These are phyloP conservation scores for Aureobasidium sp. DNA, from an alignment of 2,329 filamentous ascomycete genomes.

Conservation along the genomic window DNA sequence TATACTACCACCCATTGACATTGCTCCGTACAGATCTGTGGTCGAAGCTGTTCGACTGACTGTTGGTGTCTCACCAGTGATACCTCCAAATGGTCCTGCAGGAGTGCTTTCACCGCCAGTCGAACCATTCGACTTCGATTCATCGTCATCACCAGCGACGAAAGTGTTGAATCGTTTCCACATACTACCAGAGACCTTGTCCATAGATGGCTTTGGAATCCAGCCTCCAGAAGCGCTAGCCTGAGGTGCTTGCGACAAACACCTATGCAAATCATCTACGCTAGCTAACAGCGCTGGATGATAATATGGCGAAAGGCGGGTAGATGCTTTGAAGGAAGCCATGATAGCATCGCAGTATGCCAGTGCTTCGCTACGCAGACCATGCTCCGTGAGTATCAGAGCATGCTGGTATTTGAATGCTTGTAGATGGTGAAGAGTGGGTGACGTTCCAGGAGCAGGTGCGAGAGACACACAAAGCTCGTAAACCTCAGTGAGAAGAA, in stretches of 20 bases:
- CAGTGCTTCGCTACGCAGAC: constrained; percentile 73
- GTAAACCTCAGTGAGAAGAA: constrained; percentile 93
- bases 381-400: constrained; percentile 73
- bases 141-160: constrained; percentile 81
- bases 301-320: constrained; percentile 80
- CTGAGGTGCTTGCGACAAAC: constrained; percentile 78
- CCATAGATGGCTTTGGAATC: constrained; percentile 93
- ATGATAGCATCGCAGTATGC: constrained; percentile 86
- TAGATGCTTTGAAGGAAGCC: constrained; percentile 68
- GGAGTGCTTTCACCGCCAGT: constrained; percentile 43
- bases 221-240: constrained; percentile 63
- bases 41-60: constrained; percentile 54
- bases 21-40: constrained; percentile 67
- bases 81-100: constrained; percentile 72
- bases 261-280: constrained; percentile 75
- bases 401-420: constrained; percentile 90
- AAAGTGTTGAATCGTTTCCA: constrained; percentile 96
- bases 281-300: constrained; percentile 65
- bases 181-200: constrained; percentile 85
- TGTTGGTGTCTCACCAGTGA: constrained; percentile 56
- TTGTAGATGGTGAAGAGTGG: constrained; percentile 69
- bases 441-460: constrained; percentile 43
- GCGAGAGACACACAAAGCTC: constrained; percentile 78
- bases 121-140: constrained; percentile 53
- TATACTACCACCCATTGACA: constrained; percentile 24